These are phyloP conservation scores for Russula lepida DNA, from an alignment of 768 basidiomycete genomes.

Conservation along the genomic window DNA sequence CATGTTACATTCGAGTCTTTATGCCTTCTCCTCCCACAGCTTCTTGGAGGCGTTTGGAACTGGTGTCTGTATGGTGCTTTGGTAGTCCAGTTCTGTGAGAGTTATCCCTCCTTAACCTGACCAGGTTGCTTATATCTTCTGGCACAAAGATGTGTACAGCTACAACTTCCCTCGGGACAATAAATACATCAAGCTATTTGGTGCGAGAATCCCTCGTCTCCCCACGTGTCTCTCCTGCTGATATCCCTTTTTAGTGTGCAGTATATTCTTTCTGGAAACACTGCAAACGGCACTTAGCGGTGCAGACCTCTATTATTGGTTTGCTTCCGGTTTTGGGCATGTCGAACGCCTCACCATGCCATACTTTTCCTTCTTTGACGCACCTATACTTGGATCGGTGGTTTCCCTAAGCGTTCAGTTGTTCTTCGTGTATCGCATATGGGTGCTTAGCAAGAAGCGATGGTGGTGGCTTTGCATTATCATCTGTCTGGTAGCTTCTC, in stretches of 20 bases:
- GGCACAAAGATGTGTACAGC: conserved; percentile 7
- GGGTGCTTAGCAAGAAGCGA: background rate
- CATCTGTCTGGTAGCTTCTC: background rate
- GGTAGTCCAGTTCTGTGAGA: conserved; percentile 26
- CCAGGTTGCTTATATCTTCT: background rate
- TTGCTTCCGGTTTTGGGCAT: conserved; percentile 27
- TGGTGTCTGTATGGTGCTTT: conserved; percentile 26
- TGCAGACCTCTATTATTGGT: conserved; percentile 27
- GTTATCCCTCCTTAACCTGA: background rate
- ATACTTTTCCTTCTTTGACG: conserved; percentile 23
- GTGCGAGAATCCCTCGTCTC: background rate
- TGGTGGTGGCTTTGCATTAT: background rate
- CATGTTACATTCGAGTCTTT: background rate
- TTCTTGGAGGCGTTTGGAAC: conserved; percentile 20
- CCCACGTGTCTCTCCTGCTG: background rate
- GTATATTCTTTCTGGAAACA: conserved; percentile 23
- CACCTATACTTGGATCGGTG: conserved; percentile 24
- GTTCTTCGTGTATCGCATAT: conserved; percentile 30
- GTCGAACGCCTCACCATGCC: conserved; percentile 20
- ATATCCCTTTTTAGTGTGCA: conserved; percentile 21
- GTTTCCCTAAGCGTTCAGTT: conserved; percentile 26
- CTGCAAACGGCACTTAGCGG: conserved; percentile 25
- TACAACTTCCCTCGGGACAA: conserved; percentile 7
- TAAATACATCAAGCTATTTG: background rate
- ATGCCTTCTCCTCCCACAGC: background rate